Conservation (phyloP, 345 rosid species). For the Conringia planisiliqua region DNA sequence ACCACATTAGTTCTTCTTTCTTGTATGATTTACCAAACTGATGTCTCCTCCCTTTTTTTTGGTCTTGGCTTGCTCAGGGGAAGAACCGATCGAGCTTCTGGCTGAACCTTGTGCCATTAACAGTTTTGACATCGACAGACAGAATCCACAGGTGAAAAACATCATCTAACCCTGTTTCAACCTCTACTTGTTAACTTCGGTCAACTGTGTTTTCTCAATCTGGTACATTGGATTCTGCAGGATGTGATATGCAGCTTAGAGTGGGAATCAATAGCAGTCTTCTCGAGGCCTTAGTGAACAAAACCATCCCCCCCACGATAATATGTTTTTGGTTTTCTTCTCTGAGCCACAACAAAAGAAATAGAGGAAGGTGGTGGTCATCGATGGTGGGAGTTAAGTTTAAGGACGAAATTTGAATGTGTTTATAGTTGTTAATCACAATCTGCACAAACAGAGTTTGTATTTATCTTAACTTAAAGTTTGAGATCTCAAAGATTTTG, state of each 20-base stretch:
- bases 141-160: constrained; percentile 60
- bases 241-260: constrained; percentile 87
- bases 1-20: not conserved
- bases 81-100: constrained; percentile 66
- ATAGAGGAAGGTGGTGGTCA: not conserved
- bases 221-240: constrained; percentile 35
- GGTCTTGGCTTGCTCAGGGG: constrained; percentile 38
- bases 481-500: constrained; percentile 2
- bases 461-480: not conserved
- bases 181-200: not conserved
- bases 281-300: constrained; percentile 49
- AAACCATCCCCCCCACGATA: not conserved
- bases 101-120: constrained; percentile 93
- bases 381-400: not conserved
- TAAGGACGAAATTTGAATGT: not conserved
- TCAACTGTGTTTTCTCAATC: constrained; percentile 9
- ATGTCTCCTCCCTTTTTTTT: not conserved
- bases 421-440: constrained; percentile 7
- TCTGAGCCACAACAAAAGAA: not conserved
- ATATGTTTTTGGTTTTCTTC: constrained; percentile 11
- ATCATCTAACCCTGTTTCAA: not conserved
- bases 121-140: constrained; percentile 82
- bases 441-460: not conserved
- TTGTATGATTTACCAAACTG: constrained; percentile 7
- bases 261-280: constrained; percentile 78